Evolutionary conservation across 352 stramenopile species (phyloP).

Genomic region (Blastocystis sp.): DNA sequence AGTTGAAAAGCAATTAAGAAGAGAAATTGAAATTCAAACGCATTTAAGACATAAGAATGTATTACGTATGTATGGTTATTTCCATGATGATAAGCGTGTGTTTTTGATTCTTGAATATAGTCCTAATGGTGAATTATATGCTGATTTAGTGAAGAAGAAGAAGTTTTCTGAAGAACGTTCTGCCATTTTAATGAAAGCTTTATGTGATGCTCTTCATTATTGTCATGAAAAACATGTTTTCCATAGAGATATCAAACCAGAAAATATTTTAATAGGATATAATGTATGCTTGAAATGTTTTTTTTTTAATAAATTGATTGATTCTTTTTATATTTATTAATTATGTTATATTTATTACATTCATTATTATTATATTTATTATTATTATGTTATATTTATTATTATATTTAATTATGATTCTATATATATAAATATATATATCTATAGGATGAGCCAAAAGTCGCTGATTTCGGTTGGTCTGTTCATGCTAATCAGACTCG

Average conservation of each 20-base stretch:
- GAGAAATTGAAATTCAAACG: constrained; percentile 99
- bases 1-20: constrained; percentile 87
- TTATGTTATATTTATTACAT: too few relatives aligned
- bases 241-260: constrained; percentile 95
- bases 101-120: constrained; percentile 98
- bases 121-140: constrained; percentile 89
- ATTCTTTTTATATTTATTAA: too few relatives aligned
- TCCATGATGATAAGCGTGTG: constrained; percentile 88
- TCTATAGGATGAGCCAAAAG: constrained; percentile 74
- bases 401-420: neutral
- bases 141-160: constrained; percentile 68
- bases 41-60: constrained; percentile 88
- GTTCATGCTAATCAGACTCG: constrained; percentile 84
- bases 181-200: constrained; percentile 76
- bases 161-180: constrained; percentile 72
- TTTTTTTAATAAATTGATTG: too few relatives aligned
- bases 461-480: constrained; percentile 97
- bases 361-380: too few relatives aligned
- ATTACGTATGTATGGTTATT: constrained; percentile 86
- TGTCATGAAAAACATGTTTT: constrained; percentile 98
- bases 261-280: constrained; percentile 88
- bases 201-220: constrained; percentile 75
- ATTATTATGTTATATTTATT: too few relatives aligned
- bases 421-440: too few relatives aligned
- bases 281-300: constrained; percentile 40